Evolutionary conservation across 2,329 filamentous ascomycete species (phyloP).

Genomic region (Colletotrichum ledebouriae): DNA sequence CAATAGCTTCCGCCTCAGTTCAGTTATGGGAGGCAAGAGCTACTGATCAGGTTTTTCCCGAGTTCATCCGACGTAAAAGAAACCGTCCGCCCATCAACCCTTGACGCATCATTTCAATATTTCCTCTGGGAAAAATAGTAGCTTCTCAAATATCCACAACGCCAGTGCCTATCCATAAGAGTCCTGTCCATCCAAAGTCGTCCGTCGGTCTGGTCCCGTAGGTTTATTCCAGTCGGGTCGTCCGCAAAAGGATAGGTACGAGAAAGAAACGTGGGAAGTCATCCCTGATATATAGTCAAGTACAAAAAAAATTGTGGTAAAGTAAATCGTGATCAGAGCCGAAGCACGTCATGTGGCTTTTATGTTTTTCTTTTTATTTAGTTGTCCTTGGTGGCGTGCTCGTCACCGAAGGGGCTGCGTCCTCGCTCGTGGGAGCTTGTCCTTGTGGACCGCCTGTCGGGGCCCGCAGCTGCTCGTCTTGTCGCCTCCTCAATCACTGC

Average conservation of each 20-base stretch:
- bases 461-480: conserved; percentile 52
- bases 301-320: conserved; percentile 27
- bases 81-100: conserved; percentile 8
- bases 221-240: conserved; percentile 39
- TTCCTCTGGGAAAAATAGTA: conserved; percentile 30
- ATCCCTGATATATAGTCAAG: conserved; percentile 42
- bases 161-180: conserved; percentile 38
- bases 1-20: too few relatives aligned
- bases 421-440: conserved; percentile 49
- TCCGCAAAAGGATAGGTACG: conserved; percentile 40
- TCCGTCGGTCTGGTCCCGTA: conserved; percentile 42
- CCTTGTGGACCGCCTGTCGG: conserved; percentile 48
- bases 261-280: conserved; percentile 37
- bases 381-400: conserved; percentile 66
- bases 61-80: too few relatives aligned
- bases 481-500: conserved; percentile 69
- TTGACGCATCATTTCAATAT: conserved; percentile 36
- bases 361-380: conserved; percentile 45
- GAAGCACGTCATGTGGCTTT: conserved; percentile 30
- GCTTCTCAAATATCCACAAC: conserved; percentile 38
- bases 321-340: conserved; percentile 39
- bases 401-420: conserved; percentile 69
- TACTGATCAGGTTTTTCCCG: too few relatives aligned
- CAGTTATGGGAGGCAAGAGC: too few relatives aligned
- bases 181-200: conserved; percentile 41